Evolutionary conservation across 148 eudicot genomes (phyloP), one percentile per base, ranked within the genome.

Genomic region (Dysphania ambrosioides): DNA sequence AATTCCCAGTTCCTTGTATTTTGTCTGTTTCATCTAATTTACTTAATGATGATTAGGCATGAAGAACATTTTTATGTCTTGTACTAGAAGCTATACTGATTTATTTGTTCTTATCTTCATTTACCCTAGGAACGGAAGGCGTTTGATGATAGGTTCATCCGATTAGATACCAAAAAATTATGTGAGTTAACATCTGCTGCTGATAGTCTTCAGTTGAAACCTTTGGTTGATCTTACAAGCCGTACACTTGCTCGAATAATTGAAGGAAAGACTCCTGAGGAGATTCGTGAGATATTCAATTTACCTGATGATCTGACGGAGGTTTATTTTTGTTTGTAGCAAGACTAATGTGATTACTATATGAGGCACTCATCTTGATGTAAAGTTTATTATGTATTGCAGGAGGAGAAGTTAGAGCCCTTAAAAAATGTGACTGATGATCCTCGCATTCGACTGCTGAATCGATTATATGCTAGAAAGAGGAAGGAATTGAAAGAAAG

Each of bases 371-470:
- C 55, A 35, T 73, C 2, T 29, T 83, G 61, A 72, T 34, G 41
- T 71, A 13, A 79, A 67, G 30, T 19, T 77, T 2, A 19, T 69
- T 66, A 5, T 47, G 53, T 47, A 47, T 82, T 64, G 68, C 86
- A 92, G 97, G 97, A 92, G 82, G 97, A 92, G 81, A 92, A 92
- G 80, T 79, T 92, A 83, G 97, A 92, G 77, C 97, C 97, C 26
- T 75, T 92, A 60, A 85, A 84, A 89, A 88, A 88, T 80, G 83
- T 85, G 55, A 89, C 90, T 15, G 94, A 88, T 77, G 97, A 92
- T 82, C 90, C 93, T n/a, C 92, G 88, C 47, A 89, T 92, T 34
- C 87, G 94, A 82, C 85, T 92, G 47, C 72, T 92, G 81, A 92
- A 92, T 87, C 86, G 92, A 72, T 71, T 89, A 42, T 86, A 92